Base-by-base conservation (phyloP, 805 yeast species). In the Peterozyma xylosa region DNA sequence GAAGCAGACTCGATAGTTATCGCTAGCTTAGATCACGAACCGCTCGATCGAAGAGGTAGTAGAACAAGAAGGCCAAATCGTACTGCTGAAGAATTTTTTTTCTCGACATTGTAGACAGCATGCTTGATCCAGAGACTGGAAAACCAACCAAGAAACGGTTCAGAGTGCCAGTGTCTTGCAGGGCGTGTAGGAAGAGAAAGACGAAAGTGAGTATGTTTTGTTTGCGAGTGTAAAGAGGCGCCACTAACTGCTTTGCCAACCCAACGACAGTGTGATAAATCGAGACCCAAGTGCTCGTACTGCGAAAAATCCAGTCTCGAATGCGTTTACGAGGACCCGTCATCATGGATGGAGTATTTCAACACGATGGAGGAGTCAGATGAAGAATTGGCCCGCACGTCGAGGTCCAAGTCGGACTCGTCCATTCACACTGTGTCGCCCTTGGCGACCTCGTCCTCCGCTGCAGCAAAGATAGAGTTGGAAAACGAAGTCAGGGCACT, bases 151-250 rank as follows among this genome's bases (percentile, higher is more conserved):
- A 37, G 35, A 43, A 39, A 18, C 17, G 47, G 16, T 39, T 40
- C 37, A 62, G 78, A 40, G 60, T 67, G 46, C 64, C 73, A 0
- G 50, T 74, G 9, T 71, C 73, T 0, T 74, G 80, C 50, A 67
- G 66, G 21, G 66, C 66, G 35, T 74, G 79, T 47, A 62, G 74
- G 15, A 66, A 60, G 52, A 58, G 73, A 37, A 74, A 74, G 51
- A 71, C 71, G 33, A 73, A 71, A 32, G 47, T 44, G 30, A 32
- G 47, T 37, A 35, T 21, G 27, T 21, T 21, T 7, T 21, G 27
- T 21, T 21, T 21, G 27, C 7, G 27, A 21, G 27, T 21, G 27
- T 21, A 21, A 21, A 7, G 27, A 21, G 7, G 15, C 15, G 34
- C 15, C 5, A 41, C 39, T 41, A 36, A 41, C 43, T 35, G 7